phyloP scores from a whole-genome alignment of 305 asterid genomes.

The Fraxinus albicans region DNA sequence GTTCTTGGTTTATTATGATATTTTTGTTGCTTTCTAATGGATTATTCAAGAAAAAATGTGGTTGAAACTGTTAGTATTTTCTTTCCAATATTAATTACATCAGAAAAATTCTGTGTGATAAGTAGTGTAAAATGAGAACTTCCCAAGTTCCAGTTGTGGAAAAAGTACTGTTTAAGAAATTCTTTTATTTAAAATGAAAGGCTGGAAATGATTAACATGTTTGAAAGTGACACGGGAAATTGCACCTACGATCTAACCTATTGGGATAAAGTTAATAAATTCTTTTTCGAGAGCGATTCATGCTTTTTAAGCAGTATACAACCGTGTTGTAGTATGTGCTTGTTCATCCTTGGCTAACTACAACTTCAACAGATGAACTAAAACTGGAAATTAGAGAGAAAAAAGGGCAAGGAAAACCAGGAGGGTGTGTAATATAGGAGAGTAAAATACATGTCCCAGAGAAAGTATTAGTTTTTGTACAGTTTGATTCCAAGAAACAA shows the following conservation, averaged over 20 bases:
- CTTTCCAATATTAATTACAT: background rate
- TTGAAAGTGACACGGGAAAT: background rate
- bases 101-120: background rate
- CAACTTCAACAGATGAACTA: background rate
- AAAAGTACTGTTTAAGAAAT: background rate
- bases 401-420: background rate
- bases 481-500: background rate
- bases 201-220: background rate
- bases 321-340: background rate
- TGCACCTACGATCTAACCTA: background rate
- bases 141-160: background rate
- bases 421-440: background rate
- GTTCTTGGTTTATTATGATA: background rate
- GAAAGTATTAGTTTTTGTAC: background rate
- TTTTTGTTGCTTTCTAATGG: background rate
- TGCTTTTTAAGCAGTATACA: background rate
- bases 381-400: background rate
- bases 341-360: background rate
- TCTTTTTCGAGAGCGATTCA: background rate
- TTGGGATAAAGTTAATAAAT: background rate
- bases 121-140: background rate
- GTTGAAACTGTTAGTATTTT: background rate
- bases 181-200: background rate
- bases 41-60: background rate
- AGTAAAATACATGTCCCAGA: background rate